phyloP scores from a whole-genome alignment of 768 basidiomycete genomes.

The Nidularia pulvinata region DNA sequence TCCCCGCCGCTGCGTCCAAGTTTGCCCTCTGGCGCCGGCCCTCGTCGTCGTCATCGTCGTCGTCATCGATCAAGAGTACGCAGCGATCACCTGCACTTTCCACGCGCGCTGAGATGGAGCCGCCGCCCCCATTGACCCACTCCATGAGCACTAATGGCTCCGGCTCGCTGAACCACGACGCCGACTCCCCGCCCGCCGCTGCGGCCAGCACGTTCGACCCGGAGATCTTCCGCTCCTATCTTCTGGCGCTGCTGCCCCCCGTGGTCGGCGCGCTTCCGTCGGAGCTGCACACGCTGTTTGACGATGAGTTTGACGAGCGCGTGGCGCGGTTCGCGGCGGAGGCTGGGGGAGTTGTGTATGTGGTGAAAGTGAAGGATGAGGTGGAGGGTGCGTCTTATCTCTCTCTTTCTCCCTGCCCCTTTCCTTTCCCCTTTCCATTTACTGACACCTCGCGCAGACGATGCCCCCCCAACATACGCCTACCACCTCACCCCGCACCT shows the following conservation, averaged over 20 bases:
- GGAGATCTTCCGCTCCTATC: conserved; percentile 68
- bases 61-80: neutral
- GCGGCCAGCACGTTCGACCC: conserved; percentile 57
- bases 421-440: too few species aligned
- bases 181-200: conserved; percentile 15
- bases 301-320: conserved; percentile 74
- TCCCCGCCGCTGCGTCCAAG: conserved; percentile 8
- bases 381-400: conserved; percentile 54
- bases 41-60: neutral
- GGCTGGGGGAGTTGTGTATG: conserved; percentile 76
- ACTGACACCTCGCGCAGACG: too few species aligned
- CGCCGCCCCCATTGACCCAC: neutral
- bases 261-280: conserved; percentile 70
- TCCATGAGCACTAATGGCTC: conserved; percentile 14
- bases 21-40: neutral
- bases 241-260: conserved; percentile 74
- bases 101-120: neutral
- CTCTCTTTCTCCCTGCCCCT: neutral
- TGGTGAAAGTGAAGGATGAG: conserved; percentile 78
- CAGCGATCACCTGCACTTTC: neutral
- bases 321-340: conserved; percentile 78
- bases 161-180: conserved; percentile 21
- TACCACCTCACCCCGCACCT: conserved; percentile 75
- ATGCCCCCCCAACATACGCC: conserved; percentile 47
- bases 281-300: conserved; percentile 71